Evolutionary conservation across 2,329 filamentous ascomycete genomes (phyloP).

Genomic region (Pseudogymnoascus sp.): DNA sequence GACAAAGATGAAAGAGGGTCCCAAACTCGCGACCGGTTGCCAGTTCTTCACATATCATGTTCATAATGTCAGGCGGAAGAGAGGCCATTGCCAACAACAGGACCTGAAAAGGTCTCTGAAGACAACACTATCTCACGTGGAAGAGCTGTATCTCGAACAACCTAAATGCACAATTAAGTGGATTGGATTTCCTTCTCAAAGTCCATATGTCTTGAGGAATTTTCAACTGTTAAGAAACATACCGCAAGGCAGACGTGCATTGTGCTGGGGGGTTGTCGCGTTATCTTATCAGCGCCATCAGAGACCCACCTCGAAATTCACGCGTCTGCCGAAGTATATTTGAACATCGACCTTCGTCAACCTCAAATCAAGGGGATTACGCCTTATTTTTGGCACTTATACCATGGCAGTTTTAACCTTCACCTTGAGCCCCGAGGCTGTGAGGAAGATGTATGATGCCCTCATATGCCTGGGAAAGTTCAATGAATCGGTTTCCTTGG

Average conservation of each 20-base stretch:
- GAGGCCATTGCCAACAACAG: slow-evolving; percentile 35
- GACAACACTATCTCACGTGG: background rate
- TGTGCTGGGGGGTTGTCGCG: background rate
- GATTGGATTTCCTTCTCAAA: background rate
- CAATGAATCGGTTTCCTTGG: slow-evolving; percentile 68
- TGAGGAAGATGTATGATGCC: slow-evolving; percentile 61
- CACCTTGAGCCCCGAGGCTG: slow-evolving; percentile 63
- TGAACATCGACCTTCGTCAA: background rate
- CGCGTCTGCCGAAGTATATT: background rate
- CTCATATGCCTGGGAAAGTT: slow-evolving; percentile 70
- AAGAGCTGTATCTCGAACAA: background rate
- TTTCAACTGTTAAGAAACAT: background rate
- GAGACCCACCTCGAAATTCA: background rate
- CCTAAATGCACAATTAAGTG: background rate
- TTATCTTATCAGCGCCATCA: background rate
- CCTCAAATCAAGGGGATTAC: background rate
- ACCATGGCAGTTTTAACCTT: slow-evolving; percentile 59
- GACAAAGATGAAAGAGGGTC: slow-evolving; percentile 51
- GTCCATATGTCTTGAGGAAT: background rate
- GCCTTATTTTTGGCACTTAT: background rate
- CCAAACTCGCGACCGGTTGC: slow-evolving; percentile 46
- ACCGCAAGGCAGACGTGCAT: slow-evolving; percentile 1
- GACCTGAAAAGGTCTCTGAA: background rate
- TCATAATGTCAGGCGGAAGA: slow-evolving; percentile 43
- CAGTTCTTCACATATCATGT: slow-evolving; percentile 52